Evolutionary conservation across 352 stramenopile genomes (phyloP), one percentile per base, ranked within the genome.

Genomic region (Globisporangium radiosum): DNA sequence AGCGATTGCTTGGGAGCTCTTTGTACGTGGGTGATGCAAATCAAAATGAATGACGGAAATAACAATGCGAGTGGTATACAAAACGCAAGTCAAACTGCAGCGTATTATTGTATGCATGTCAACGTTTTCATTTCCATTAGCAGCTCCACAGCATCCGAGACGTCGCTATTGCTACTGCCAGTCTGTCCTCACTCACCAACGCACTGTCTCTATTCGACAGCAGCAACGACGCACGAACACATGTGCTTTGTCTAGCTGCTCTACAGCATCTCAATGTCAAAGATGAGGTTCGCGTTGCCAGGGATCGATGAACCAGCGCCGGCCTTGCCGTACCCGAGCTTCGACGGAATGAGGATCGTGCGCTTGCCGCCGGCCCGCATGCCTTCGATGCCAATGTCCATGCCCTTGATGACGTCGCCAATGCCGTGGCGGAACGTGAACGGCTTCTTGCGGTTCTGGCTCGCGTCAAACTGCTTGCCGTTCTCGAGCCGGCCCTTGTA

Each of bases 341-440:
- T 90, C 45, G 74, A 79, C 36, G 94, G 93, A 57, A 98, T 98
- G 13, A 78, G 75, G 52, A 99, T 91, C 36, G 85, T 96, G 51
- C 96, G 94, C 80, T 99, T 95, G 63, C 85, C 87, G 38, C 86
- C 86, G 1, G 85, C 59, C 39, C 82, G 81, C 83, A 95, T 95
- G 62, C 84, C 86, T 51, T 92, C 79, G 14, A 99, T 96, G 47
- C 94, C 86, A 62, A 97, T 88, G 70, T 98, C 95, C 92, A 97
- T 98, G 63, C 94, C 94, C 66, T 97, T 95, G 72, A 98, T 98
- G 38, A 98, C 94, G 55, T 97, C 78, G 45, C 86, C 86, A 36
- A 91, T 79, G 54, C 86, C 84, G 54, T 92, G 83, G 45, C 80
- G 81, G 78, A 95, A 95, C 50, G 70, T 71, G 68, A 95, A 95